phyloP scores from a whole-genome alignment of 768 basidiomycete species.

The Boletus rubropictus region DNA sequence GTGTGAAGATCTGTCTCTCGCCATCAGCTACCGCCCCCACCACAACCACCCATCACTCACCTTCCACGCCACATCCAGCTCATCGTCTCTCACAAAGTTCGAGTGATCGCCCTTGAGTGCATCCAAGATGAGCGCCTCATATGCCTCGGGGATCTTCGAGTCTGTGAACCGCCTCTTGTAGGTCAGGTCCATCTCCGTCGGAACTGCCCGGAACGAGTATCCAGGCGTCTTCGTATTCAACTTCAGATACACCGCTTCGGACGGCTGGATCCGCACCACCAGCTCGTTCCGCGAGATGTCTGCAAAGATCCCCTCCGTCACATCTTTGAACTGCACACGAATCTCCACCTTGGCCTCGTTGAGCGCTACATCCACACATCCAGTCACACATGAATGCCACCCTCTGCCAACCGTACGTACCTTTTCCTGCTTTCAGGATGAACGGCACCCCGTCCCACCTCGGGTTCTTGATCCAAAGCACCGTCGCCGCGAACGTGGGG shows the following conservation, averaged over 20 bases:
- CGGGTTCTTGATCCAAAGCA: constrained; percentile 89
- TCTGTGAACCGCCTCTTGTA: constrained; percentile 95
- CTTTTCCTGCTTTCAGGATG: constrained; percentile 97
- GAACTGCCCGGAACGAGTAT: constrained; percentile 81
- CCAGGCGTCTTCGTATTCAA: constrained; percentile 94
- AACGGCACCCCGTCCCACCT: constrained; percentile 99
- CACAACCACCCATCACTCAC: constrained; percentile 35
- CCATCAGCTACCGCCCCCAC: constrained; percentile 5
- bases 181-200: constrained; percentile 96
- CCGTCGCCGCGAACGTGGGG: constrained; percentile 90
- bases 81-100: constrained; percentile 97
- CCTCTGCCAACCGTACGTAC: constrained; percentile 37
- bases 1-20: constrained; percentile 76
- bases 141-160: constrained; percentile 90
- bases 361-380: constrained; percentile 50
- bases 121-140: constrained; percentile 92
- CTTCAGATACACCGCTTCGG: constrained; percentile 95
- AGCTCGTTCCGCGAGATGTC: constrained; percentile 95
- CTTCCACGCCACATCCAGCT: constrained; percentile 98
- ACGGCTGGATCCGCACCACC: constrained; percentile 94
- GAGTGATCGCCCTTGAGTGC: constrained; percentile 97
- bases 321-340: constrained; percentile 97
- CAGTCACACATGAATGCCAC: constrained; percentile 11
- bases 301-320: constrained; percentile 93
- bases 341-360: constrained; percentile 99